Evolutionary conservation across 495 filamentous ascomycete genomes (phyloP).

Genomic region (Neurospora discreta): DNA sequence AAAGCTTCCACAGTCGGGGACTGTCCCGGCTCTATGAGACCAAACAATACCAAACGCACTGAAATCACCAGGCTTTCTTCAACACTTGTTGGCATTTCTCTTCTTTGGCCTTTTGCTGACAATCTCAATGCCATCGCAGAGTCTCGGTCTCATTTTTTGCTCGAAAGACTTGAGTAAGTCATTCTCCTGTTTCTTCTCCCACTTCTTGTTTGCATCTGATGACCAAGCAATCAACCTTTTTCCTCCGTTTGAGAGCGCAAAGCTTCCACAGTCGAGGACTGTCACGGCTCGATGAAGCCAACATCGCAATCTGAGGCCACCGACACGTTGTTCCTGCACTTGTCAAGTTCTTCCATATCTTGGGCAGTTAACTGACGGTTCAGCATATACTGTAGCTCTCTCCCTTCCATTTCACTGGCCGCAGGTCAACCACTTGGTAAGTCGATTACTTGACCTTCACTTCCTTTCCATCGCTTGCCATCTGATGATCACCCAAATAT

Average conservation of each 20-base stretch:
- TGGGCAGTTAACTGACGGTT: neutral
- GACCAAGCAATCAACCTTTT: neutral
- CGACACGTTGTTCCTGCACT: neutral
- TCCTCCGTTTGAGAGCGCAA: neutral
- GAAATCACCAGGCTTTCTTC: neutral
- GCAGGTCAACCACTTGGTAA: neutral
- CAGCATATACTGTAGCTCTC: neutral
- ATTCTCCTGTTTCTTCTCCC: neutral
- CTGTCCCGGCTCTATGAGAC: neutral
- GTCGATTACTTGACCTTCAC: neutral
- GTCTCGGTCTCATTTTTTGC: neutral
- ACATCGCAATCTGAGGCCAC: neutral
- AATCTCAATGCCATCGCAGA: neutral
- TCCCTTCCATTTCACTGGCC: neutral
- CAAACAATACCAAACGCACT: neutral
- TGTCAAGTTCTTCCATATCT: neutral
- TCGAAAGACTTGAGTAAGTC: neutral
- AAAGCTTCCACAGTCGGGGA: neutral
- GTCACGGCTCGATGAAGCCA: neutral
- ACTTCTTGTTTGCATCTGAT: neutral
- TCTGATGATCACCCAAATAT: neutral
- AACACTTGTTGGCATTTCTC: neutral
- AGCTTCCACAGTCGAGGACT: neutral
- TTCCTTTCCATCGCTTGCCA: neutral
- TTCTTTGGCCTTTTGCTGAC: neutral